Evolutionary conservation across 345 rosid genomes (phyloP).

Genomic region (Brassica incana): DNA sequence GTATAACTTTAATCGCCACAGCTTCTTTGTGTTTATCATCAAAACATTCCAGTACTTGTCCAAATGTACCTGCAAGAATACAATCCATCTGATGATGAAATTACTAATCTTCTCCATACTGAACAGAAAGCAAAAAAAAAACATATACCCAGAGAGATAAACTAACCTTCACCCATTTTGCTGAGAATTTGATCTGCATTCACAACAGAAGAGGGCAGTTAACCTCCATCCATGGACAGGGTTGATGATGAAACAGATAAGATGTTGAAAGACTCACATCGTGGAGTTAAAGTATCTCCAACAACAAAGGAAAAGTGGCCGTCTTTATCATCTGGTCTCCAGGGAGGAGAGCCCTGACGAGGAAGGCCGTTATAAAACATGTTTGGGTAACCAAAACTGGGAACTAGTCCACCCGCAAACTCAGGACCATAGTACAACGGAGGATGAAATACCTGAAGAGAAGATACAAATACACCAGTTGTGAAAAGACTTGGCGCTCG

Average conservation of each 20-base stretch:
- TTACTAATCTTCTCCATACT: not conserved
- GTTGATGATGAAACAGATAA: conserved; percentile 24
- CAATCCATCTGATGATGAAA: not conserved
- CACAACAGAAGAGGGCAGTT: conserved; percentile 26
- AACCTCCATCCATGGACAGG: not conserved
- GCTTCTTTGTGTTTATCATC: conserved; percentile 73
- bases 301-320: conserved; percentile 71
- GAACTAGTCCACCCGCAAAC: conserved; percentile 47
- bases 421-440: conserved; percentile 60
- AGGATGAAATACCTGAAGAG: conserved; percentile 54
- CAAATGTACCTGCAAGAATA: conserved; percentile 63
- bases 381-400: conserved; percentile 50
- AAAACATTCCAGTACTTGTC: conserved; percentile 88
- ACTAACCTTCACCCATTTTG: conserved; percentile 85
- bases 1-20: conserved; percentile 85
- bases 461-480: not conserved
- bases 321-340: conserved; percentile 85
- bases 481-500: conserved; percentile 5
- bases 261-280: conserved; percentile 47
- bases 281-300: conserved; percentile 65
- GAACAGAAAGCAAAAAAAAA: conserved; percentile 21
- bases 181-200: conserved; percentile 70
- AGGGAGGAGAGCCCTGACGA: conserved; percentile 62
- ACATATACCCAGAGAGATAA: too few relatives aligned
- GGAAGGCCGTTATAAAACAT: conserved; percentile 51